A percentile compares a stretch with the other conserved stretches of the same genome.
phyloP scores from a whole-genome alignment of 306 rosid species.

The Spatholobus suberectus region DNA sequence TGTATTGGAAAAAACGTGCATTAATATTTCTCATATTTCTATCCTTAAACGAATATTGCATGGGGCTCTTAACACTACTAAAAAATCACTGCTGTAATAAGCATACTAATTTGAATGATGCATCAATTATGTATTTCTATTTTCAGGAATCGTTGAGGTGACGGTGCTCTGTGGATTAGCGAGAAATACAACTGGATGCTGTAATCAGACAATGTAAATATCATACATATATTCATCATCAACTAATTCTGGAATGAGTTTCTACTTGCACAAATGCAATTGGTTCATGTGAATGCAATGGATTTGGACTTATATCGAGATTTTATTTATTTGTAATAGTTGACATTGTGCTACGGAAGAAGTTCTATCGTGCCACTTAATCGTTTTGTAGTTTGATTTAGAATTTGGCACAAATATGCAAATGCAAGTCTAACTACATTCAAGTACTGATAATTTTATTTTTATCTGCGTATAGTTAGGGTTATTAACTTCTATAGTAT shows the following conservation, averaged over 20 bases:
- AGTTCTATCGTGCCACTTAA: background rate
- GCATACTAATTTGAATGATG: background rate
- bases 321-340: background rate
- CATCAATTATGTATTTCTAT: conserved; percentile 28
- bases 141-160: conserved; percentile 55
- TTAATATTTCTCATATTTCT: too few relatives aligned
- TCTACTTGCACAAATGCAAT: conserved; percentile 31
- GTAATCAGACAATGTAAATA: conserved; percentile 12
- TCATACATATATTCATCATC: conserved; percentile 12
- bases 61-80: background rate
- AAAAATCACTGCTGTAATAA: background rate
- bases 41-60: background rate
- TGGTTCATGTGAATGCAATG: too few relatives aligned
- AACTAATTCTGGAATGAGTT: conserved; percentile 17
- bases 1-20: too few relatives aligned
- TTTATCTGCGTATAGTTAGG: background rate
- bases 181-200: conserved; percentile 8
- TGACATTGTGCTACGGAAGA: background rate
- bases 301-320: background rate
- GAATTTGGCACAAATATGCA: background rate
- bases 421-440: background rate
- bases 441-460: background rate
- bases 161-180: background rate
- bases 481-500: background rate
- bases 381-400: background rate